These are phyloP conservation scores for Saksenaea oblongispora DNA, from an alignment of 371 early-diverging fungal species.

Conservation along the genomic window DNA sequence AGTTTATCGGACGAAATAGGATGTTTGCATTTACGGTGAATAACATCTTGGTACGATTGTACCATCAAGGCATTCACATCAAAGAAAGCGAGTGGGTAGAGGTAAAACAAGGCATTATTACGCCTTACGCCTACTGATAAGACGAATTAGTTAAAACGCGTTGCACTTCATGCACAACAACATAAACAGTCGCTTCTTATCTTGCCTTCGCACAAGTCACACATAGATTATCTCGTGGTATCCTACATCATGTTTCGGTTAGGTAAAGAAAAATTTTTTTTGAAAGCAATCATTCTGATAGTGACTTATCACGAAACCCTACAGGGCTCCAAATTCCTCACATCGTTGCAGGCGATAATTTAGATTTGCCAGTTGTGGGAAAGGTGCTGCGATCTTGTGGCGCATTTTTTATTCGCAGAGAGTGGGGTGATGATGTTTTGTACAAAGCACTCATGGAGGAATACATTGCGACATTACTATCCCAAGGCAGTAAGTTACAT, in stretches of 20 bases:
- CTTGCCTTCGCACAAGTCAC: slow-evolving; percentile 88
- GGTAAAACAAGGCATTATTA: slow-evolving; percentile 36
- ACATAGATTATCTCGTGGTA: slow-evolving; percentile 89
- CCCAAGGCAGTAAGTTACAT: slow-evolving; percentile 39
- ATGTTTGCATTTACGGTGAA: slow-evolving; percentile 74
- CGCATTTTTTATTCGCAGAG: slow-evolving; percentile 83
- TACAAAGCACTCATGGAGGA: slow-evolving; percentile 75
- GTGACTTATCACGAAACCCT: background rate
- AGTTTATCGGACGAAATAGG: slow-evolving; percentile 27
- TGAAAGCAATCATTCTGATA: background rate
- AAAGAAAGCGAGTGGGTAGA: slow-evolving; percentile 80
- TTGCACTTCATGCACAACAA: slow-evolving; percentile 67
- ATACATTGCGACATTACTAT: slow-evolving; percentile 65
- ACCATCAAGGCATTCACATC: slow-evolving; percentile 85
- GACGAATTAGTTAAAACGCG: slow-evolving; percentile 54
- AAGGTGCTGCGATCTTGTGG: slow-evolving; percentile 68
- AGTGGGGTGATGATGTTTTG: slow-evolving; percentile 79
- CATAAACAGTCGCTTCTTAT: slow-evolving; percentile 77
- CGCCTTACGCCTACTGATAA: background rate
- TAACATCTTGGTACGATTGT: slow-evolving; percentile 76
- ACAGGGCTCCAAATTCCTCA: slow-evolving; percentile 78
- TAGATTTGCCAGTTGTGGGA: slow-evolving; percentile 83
- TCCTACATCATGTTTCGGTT: slow-evolving; percentile 82
- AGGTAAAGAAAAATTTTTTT: slow-evolving; percentile 37
- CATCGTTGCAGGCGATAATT: slow-evolving; percentile 89